Percentiles rank a stretch among this genome's conserved stretches.
Evolutionary conservation across 208 protist genomes (phyloP).

Genomic region (Acanthamoeba sp.): DNA sequence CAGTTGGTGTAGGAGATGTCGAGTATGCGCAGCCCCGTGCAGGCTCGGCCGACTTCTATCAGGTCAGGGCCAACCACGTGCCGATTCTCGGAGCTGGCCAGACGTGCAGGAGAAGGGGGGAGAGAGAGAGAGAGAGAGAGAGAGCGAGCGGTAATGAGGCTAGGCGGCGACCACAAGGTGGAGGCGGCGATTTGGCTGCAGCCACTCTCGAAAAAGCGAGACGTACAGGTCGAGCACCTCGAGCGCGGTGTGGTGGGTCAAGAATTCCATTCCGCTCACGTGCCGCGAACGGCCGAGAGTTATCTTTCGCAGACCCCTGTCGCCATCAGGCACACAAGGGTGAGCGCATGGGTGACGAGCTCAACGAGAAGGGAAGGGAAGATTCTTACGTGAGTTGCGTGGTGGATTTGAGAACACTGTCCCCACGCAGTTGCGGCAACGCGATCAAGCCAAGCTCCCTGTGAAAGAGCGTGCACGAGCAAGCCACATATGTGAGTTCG

Average conservation of each 20-base stretch:
- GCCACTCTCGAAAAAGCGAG: too few species aligned
- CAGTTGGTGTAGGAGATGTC: constrained; percentile 44
- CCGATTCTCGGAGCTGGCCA: not conserved
- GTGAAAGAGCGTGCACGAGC: too few species aligned
- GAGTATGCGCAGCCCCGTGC: not conserved
- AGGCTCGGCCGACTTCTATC: not conserved
- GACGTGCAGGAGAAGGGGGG: not conserved
- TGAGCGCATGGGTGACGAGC: not conserved
- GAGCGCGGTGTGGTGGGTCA: not conserved
- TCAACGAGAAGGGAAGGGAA: not conserved
- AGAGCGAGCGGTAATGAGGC: not conserved
- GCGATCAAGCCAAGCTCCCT: not conserved
- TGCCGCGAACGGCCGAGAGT: not conserved
- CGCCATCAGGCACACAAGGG: too few species aligned
- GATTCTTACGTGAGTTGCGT: not conserved
- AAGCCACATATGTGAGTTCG: too few species aligned
- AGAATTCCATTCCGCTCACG: not conserved
- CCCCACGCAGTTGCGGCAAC: not conserved
- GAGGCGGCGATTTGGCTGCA: too few species aligned
- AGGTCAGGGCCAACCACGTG: not conserved
- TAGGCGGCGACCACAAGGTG: too few species aligned
- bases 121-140: not conserved
- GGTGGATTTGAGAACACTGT: not conserved
- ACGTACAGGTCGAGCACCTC: constrained; percentile 32
- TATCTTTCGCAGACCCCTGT: not conserved